Percentiles rank a stretch among this genome's conserved stretches.
These are phyloP conservation scores for Hsuehochloa calcarea DNA, from an alignment of 176 grass and related monocot species.

Conservation along the genomic window DNA sequence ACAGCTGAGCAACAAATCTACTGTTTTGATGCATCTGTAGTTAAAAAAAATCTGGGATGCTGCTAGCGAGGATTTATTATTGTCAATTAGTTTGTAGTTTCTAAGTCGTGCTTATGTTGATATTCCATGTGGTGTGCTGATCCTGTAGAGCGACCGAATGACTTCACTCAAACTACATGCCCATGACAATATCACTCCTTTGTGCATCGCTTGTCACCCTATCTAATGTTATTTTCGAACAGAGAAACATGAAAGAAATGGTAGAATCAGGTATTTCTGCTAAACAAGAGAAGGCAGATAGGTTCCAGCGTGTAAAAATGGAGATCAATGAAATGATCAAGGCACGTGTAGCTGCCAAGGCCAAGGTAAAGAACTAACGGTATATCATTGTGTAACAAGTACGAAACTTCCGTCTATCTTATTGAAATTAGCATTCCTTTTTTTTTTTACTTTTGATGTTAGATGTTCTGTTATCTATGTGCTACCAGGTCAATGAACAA, in stretches of 20 bases:
- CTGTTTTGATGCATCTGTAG: constrained; percentile 16
- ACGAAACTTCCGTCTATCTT: not conserved
- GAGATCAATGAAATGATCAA: constrained; percentile 93
- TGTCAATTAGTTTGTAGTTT: constrained; percentile 28
- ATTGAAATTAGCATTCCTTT: constrained; percentile 18
- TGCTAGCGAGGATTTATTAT: not conserved
- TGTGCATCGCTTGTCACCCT: not conserved
- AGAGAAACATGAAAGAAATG: constrained; percentile 99
- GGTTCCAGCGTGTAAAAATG: constrained; percentile 74
- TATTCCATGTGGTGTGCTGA: constrained; percentile 24
- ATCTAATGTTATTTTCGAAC: constrained; percentile 31
- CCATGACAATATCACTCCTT: not conserved
- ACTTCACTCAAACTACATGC: constrained; percentile 18
- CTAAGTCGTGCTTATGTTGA: constrained; percentile 11
- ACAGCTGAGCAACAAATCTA: constrained; percentile 1
- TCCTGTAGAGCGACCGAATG: not conserved
- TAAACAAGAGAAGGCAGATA: constrained; percentile 90
- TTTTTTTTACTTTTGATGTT: constrained; percentile 28
- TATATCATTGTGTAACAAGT: constrained; percentile 22
- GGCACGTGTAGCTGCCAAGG: constrained; percentile 58
- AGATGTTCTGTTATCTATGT: constrained; percentile 28
- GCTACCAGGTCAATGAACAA: constrained; percentile 44
- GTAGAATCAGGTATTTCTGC: constrained; percentile 85
- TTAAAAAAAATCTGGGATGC: not conserved
- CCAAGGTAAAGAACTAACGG: constrained; percentile 58